Evolutionary conservation across 2,329 filamentous ascomycete genomes (phyloP), one percentile per base, ranked within the genome.

Genomic region (Monosporascus sp.): DNA sequence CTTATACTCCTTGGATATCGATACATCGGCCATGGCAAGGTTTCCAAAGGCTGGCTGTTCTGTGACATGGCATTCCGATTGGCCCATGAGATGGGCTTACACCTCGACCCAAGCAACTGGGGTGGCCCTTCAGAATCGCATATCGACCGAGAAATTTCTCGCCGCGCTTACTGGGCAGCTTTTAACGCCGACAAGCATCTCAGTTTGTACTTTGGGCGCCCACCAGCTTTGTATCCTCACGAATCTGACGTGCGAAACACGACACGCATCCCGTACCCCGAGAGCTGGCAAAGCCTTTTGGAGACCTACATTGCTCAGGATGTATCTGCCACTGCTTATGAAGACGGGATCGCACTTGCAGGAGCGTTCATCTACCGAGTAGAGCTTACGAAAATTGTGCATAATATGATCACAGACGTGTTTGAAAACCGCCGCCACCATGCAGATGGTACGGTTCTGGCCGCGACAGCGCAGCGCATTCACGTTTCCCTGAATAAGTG

Each of bases 1-100:
- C 61, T 79, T 16, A 66, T 75, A 5, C 57, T 79, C 0, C 54
- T 79, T 2, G 74, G 75, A 9, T 75, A 79, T 52, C 68, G 72
- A 17, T 75, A 76, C 54, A 77, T 78, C 43, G 76, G 76, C 3
- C 70, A 72, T 22, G 74, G 76, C 0, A 70, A 72, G n/a, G 65
- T 70, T 2, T 78, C 75, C 19, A 79, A 77, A 51, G 76, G 77
- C 14, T 79, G 77, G 77, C 63, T 79, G 2, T 78, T 76, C 50
- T 78, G 75, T 27, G 76, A 76, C 47, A 78, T 79, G 75, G 75
- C 76, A 8, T 79, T 78, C 56, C 71, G 77, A 5, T 66, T 79
- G 16, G 72, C 75, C 0, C 75, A 78, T 49, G 77, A 78, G 57
- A 79, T 79, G 77, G 77, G 77, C 1, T 67, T 79, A 17, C 77